phyloP scores from a whole-genome alignment of 140 eudicot species.

The Stevia rebaudiana region DNA sequence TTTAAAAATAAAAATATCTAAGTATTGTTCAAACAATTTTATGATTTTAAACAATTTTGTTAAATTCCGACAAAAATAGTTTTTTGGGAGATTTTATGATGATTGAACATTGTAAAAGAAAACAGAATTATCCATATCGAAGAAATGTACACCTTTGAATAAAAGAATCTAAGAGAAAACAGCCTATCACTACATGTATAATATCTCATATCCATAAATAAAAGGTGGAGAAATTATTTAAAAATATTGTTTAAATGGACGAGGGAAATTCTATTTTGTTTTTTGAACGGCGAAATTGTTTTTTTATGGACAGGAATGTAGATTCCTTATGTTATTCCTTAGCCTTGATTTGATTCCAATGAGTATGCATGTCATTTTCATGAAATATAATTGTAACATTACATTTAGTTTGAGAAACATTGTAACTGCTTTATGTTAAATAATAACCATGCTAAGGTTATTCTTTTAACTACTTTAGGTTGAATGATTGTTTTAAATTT shows the following conservation, averaged over 20 bases:
- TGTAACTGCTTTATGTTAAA: too few relatives aligned
- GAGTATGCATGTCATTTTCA: conserved; percentile 7
- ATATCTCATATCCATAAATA: conserved; percentile 25
- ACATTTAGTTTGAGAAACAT: too few relatives aligned
- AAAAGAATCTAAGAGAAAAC: conserved; percentile 16
- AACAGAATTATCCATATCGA: conserved; percentile 18
- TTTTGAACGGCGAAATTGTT: conserved; percentile 12
- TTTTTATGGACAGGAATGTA: conserved; percentile 23
- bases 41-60: not conserved
- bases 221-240: conserved; percentile 16
- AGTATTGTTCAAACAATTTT: not conserved
- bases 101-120: not conserved
- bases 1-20: not conserved
- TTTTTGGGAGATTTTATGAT: not conserved
- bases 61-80: not conserved
- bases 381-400: not conserved
- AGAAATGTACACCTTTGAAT: conserved; percentile 30
- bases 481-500: too few relatives aligned
- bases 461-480: too few relatives aligned
- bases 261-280: too few relatives aligned
- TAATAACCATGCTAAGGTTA: too few relatives aligned
- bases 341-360: conserved; percentile 22
- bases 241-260: not conserved
- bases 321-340: conserved; percentile 25
- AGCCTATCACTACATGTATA: conserved; percentile 23